phyloP scores from a whole-genome alignment of 805 yeast genomes.

The Metschnikowia baotianmanensis region DNA sequence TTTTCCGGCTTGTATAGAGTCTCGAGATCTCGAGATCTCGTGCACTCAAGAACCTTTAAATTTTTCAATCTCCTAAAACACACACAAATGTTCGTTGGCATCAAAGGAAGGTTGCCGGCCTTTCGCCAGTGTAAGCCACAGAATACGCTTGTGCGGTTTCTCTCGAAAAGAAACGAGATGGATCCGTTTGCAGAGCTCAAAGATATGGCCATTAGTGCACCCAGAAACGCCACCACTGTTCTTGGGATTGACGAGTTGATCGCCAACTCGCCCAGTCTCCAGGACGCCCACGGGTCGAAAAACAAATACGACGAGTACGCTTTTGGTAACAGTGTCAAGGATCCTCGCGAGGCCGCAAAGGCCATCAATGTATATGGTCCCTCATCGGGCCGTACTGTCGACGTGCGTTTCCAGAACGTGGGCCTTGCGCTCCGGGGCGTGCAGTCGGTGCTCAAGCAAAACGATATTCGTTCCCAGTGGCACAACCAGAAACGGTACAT shows the following conservation, averaged over 20 bases:
- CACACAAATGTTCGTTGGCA: conserved; percentile 1
- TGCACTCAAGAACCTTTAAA: background rate
- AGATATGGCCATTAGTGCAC: conserved; percentile 14
- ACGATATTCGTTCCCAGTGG: conserved; percentile 40
- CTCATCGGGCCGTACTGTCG: conserved; percentile 59
- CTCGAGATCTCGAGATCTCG: background rate
- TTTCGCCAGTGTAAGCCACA: conserved; percentile 21
- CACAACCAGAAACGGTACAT: conserved; percentile 49
- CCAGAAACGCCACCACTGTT: conserved; percentile 13
- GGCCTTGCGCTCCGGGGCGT: conserved; percentile 40
- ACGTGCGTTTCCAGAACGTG: conserved; percentile 41
- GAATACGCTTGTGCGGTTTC: conserved; percentile 42
- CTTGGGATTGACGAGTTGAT: conserved; percentile 21
- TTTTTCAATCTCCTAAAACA: conserved; percentile 1
- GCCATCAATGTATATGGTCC: conserved; percentile 46
- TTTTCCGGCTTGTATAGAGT: background rate
- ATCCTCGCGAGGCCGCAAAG: conserved; percentile 39
- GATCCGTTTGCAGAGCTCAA: conserved; percentile 39
- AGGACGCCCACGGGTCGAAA: conserved; percentile 7
- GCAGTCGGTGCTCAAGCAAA: conserved; percentile 36
- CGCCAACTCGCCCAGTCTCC: conserved; percentile 20
- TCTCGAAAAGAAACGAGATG: conserved; percentile 22
- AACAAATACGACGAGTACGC: conserved; percentile 18
- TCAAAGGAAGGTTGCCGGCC: conserved; percentile 2
- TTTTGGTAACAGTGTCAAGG: conserved; percentile 21